Evolutionary conservation across 2,329 filamentous ascomycete species (phyloP).

Genomic region (Zymoseptoria crescenta): DNA sequence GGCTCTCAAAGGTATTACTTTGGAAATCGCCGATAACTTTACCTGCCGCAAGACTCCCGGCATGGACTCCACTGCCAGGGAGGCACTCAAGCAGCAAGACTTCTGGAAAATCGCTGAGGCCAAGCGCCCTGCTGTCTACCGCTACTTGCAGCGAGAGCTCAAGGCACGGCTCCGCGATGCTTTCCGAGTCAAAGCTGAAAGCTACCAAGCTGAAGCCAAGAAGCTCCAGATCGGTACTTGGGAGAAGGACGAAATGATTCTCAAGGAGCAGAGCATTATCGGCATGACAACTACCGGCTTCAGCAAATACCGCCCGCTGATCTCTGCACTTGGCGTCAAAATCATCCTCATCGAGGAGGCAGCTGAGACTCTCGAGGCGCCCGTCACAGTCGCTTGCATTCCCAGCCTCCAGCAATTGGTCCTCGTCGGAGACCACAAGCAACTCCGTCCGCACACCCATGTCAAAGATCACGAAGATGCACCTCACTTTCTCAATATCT

Average conservation of each 20-base stretch:
- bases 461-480: conserved; percentile 49
- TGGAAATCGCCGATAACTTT: conserved; percentile 34
- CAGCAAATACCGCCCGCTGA: conserved; percentile 67
- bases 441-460: conserved; percentile 63
- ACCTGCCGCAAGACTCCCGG: conserved; percentile 24
- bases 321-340: conserved; percentile 58
- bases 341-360: conserved; percentile 72
- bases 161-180: conserved; percentile 41
- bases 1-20: conserved; percentile 28
- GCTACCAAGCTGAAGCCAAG: conserved; percentile 45
- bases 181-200: conserved; percentile 44
- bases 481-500: conserved; percentile 63
- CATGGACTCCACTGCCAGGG: conserved; percentile 26
- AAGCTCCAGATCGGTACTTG: conserved; percentile 51
- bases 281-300: conserved; percentile 73
- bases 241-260: conserved; percentile 52
- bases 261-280: conserved; percentile 54
- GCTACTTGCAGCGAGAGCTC: conserved; percentile 50
- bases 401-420: conserved; percentile 57
- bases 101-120: conserved; percentile 52
- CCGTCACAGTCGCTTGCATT: conserved; percentile 52
- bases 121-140: conserved; percentile 59
- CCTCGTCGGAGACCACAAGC: conserved; percentile 72
- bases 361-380: conserved; percentile 65
- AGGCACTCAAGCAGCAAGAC: conserved; percentile 40